phyloP scores from a whole-genome alignment of 2,329 filamentous ascomycete species.

The Aspergillus fumigatiaffinis region DNA sequence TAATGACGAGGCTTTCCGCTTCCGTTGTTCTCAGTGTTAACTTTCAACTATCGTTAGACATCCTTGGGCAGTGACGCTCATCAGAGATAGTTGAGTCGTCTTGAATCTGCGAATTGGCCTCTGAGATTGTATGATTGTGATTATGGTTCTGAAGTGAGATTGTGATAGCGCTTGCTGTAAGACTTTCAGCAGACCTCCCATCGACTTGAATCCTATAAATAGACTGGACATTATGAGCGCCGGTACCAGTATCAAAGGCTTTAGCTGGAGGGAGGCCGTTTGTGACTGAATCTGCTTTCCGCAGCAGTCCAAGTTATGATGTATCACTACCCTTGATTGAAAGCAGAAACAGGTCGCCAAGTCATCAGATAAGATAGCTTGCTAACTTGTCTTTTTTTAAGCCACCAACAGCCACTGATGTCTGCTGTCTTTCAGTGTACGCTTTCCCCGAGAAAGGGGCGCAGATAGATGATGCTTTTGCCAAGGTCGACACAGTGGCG shows the following conservation, averaged over 20 bases:
- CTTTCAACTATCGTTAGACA: background rate
- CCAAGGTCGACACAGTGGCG: background rate
- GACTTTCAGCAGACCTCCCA: background rate
- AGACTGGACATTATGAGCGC: background rate
- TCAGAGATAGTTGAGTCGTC: background rate
- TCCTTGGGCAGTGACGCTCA: background rate
- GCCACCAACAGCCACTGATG: background rate
- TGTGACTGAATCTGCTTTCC: background rate
- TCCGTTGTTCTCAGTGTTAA: background rate
- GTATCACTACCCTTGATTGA: background rate
- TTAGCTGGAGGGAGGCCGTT: background rate
- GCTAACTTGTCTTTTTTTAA: background rate
- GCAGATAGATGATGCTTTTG: background rate
- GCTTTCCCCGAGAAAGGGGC: background rate
- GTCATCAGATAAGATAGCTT: conserved; percentile 9
- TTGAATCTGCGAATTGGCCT: background rate
- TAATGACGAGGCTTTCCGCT: background rate
- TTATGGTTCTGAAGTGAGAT: no score
- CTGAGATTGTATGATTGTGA: no score
- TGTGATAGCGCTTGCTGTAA: background rate
- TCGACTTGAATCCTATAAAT: background rate
- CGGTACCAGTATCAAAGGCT: background rate
- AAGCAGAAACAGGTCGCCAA: conserved; percentile 4
- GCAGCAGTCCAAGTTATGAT: background rate
- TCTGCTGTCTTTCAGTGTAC: background rate